Evolutionary conservation across 1,139 yeast genomes (phyloP), one percentile per base, ranked within the genome.

Genomic region (Kodamaea fungicola): DNA sequence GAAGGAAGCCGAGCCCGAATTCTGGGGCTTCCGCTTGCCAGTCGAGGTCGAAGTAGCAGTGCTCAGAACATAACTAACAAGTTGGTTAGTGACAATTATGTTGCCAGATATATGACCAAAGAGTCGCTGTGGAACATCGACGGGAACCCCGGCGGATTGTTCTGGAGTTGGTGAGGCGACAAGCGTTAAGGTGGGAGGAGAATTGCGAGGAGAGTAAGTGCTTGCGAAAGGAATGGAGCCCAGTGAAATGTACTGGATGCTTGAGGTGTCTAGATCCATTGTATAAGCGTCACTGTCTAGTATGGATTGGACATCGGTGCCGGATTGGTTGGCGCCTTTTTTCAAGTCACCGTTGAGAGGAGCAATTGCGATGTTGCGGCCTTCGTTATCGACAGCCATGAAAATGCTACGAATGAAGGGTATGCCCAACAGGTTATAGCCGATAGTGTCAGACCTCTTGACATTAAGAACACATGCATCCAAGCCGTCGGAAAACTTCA

Each of bases 311-410:
- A 32, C 4, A 12, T 9, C 28, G 12, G 22, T 10, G 22, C 13
- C 25, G 8, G 21, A 26, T 32, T 24, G 33, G 7, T 4, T 12
- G 9, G 22, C 9, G 26, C n/a, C 27, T 33, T 28, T n/a, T 40
- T 12, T 8, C n/a, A 27, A 9, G 12, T 27, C 13, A 33, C 8
- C 8, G 30, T 58, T 52, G 8, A 74, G 64, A 41, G 68, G 68
- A 2, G 78, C 86, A 34, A 86, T 39, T 0, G 84, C 95, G 7
- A 86, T 60, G 24, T 63, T 64, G 26, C 64, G 57, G 21, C 78
- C 78, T 16, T 74, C 87, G 44, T 77, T 71, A 56, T 86, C 94
- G 32, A 84, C 79, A 0, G 83, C 92, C 33, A 83, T 46, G 54
- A 80, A 85, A 21, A 76, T 62, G 34, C 71, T 66, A 37, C 68